phyloP scores from a whole-genome alignment of 148 eudicot species.

The Fallopia convolvulus region DNA sequence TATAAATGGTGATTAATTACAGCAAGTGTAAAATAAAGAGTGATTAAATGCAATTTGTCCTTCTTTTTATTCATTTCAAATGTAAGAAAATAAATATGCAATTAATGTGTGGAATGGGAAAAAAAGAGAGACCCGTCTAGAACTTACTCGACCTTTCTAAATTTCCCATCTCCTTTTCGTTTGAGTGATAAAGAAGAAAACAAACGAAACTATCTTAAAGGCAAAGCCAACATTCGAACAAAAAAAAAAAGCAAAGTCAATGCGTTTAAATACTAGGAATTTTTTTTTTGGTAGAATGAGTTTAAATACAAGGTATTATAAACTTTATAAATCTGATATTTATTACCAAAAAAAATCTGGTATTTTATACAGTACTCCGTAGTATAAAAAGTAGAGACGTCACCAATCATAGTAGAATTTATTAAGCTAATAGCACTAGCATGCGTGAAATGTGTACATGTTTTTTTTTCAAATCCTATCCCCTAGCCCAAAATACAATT shows the following conservation, averaged over 20 bases:
- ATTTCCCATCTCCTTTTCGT: neutral
- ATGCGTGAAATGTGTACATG: neutral
- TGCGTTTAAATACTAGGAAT: too few species aligned
- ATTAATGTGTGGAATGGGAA: neutral
- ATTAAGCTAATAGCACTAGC: neutral
- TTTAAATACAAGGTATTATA: neutral
- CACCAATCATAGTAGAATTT: neutral
- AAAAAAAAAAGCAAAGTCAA: too few species aligned
- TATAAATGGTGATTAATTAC: too few species aligned
- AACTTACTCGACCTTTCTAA: neutral
- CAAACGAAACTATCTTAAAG: neutral
- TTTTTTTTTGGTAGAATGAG: too few species aligned
- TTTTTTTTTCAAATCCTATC: neutral
- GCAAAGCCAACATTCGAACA: slow-evolving; percentile 1
- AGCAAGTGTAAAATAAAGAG: too few species aligned
- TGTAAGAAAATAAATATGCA: too few species aligned
- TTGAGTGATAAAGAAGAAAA: too few species aligned
- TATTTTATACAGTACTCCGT: neutral
- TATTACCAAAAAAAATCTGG: neutral
- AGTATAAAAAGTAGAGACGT: neutral
- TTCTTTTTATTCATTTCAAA: too few species aligned
- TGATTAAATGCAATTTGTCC: too few species aligned
- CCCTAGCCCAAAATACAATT: neutral
- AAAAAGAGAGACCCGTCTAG: neutral
- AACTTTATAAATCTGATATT: neutral